Percentiles rank a stretch among this genome's conserved stretches.
These are phyloP conservation scores for Sapria himalayana DNA, from an alignment of 345 rosid genomes.

Conservation along the genomic window DNA sequence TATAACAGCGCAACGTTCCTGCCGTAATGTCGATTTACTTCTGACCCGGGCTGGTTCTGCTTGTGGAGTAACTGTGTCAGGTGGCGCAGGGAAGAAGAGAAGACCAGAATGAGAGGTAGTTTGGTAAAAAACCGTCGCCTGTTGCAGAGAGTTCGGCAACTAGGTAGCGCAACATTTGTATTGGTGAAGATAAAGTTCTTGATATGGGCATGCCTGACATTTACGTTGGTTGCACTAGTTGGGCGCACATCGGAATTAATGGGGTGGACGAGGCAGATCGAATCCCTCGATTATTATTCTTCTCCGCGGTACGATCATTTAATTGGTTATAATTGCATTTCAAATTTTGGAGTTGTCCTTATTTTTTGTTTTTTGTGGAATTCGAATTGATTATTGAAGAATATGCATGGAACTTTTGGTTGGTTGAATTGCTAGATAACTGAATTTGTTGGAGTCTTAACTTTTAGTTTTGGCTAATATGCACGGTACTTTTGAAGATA, in stretches of 20 bases:
- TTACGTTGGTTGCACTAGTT: neutral
- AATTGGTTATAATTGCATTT: neutral
- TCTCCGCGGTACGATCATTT: neutral
- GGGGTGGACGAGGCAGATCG: slow-evolving; percentile 1
- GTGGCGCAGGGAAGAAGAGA: no score
- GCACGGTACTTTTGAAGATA: no score
- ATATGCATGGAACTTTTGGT: no score
- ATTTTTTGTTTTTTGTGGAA: no score
- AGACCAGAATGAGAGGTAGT: neutral
- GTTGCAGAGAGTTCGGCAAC: slow-evolving; percentile 4
- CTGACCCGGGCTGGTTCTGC: no score
- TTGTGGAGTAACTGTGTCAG: no score
- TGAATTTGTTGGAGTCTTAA: no score
- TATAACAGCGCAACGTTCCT: no score
- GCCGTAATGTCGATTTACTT: no score
- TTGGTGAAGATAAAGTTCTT: slow-evolving; percentile 3
- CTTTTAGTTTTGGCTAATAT: no score
- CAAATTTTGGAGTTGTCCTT: neutral
- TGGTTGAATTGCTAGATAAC: no score
- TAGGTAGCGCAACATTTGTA: neutral
- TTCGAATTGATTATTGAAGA: no score
- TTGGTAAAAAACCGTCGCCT: slow-evolving; percentile 3
- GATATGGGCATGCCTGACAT: neutral
- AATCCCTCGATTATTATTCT: neutral
- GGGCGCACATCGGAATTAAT: slow-evolving; percentile 2